Percentiles rank a stretch among this genome's conserved stretches.
Evolutionary conservation across 1,139 yeast genomes (phyloP).

Genomic region (Zhuliangozyma parablackwelliae): DNA sequence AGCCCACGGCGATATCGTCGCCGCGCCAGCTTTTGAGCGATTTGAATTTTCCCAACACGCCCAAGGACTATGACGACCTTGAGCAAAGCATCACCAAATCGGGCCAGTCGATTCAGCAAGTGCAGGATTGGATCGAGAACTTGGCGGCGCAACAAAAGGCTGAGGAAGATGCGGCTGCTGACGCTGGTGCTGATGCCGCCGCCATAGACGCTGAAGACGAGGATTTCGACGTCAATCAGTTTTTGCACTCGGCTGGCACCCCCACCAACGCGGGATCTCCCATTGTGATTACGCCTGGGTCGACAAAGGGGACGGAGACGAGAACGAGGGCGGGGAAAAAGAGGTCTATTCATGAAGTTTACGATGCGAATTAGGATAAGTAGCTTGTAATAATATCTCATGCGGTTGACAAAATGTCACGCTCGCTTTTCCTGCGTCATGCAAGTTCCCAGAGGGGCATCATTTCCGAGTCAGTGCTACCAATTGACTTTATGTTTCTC

Average conservation of each 20-base stretch:
- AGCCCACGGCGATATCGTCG: constrained; percentile 15
- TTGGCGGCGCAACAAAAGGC: constrained; percentile 36
- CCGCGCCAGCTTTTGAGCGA: constrained; percentile 35
- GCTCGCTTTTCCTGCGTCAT: too few relatives aligned
- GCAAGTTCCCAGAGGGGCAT: too few relatives aligned
- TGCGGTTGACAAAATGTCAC: too few relatives aligned
- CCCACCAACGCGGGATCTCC: constrained; percentile 12
- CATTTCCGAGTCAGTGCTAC: too few relatives aligned
- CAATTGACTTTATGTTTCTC: too few relatives aligned
- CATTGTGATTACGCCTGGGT: constrained; percentile 8
- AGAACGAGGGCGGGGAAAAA: too few relatives aligned
- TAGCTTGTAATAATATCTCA: too few relatives aligned
- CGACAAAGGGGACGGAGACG: constrained; percentile 3
- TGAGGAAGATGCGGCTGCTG: constrained; percentile 14
- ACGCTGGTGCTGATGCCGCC: constrained; percentile 39
- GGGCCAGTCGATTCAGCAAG: constrained; percentile 54
- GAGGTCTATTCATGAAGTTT: constrained; percentile 17
- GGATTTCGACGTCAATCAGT: constrained; percentile 38
- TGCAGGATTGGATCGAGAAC: constrained; percentile 55
- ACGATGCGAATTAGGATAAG: constrained; percentile 11
- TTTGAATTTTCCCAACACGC: constrained; percentile 17
- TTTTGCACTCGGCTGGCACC: constrained; percentile 19
- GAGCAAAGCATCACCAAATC: constrained; percentile 46
- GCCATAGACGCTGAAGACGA: constrained; percentile 25
- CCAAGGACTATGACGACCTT: constrained; percentile 12